A percentile compares a stretch with the other conserved stretches of the same genome.
Conservation (phyloP, 495 filamentous ascomycete species). For the Acidiella bohemica region DNA sequence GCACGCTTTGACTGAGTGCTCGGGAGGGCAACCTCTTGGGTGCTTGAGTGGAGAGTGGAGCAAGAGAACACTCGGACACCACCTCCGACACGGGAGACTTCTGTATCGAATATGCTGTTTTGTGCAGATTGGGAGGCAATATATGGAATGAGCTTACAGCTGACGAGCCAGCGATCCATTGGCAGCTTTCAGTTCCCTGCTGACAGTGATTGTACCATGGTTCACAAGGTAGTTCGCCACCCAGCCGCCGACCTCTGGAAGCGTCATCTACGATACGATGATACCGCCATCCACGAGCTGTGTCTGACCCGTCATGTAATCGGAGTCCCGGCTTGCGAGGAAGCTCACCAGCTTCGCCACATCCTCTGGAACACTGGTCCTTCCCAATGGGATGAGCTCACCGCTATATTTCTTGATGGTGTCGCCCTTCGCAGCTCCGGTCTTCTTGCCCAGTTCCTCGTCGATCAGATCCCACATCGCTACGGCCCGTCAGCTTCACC, state of each 20-base stretch:
- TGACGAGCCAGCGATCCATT: too few relatives aligned
- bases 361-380: slow-evolving; percentile 43
- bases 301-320: slow-evolving; percentile 51
- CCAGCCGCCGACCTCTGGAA: too few relatives aligned
- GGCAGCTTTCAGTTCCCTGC: too few relatives aligned
- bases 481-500: too few relatives aligned
- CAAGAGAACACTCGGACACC: slow-evolving; percentile 12
- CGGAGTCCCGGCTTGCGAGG: slow-evolving; percentile 39
- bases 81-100: too few relatives aligned
- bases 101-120: too few relatives aligned
- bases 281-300: slow-evolving; percentile 50
- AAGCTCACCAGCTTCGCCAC: slow-evolving; percentile 45
- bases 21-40: too few relatives aligned
- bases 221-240: too few relatives aligned
- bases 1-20: slow-evolving; percentile 29
- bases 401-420: slow-evolving; percentile 34
- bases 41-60: slow-evolving; percentile 4
- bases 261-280: slow-evolving; percentile 32
- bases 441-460: slow-evolving; percentile 34
- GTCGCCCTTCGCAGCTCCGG: slow-evolving; percentile 37
- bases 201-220: too few relatives aligned
- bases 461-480: slow-evolving; percentile 53
- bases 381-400: slow-evolving; percentile 37
- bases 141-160: too few relatives aligned
- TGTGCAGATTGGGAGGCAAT: too few relatives aligned